A percentile compares a stretch with the other conserved stretches of the same genome.
Evolutionary conservation across 306 rosid genomes (phyloP).

Genomic region (Gillenia trifoliata): DNA sequence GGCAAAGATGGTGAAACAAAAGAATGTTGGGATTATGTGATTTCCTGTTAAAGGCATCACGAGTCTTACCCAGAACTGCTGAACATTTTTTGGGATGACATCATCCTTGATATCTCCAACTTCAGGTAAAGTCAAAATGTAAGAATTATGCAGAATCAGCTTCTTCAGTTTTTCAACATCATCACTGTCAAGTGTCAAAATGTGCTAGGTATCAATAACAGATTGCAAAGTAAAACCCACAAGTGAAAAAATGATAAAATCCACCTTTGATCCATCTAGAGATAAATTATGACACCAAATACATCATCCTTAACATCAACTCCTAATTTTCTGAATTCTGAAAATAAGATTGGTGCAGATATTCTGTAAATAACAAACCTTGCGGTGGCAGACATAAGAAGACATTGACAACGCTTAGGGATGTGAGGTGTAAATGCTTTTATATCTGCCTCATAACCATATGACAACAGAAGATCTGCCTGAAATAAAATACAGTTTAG

Average conservation of each 20-base stretch:
- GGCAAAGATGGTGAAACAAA: not conserved
- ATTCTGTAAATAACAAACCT: slow-evolving; percentile 47
- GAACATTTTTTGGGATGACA: slow-evolving; percentile 78
- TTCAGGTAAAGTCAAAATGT: slow-evolving; percentile 83
- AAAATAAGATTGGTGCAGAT: slow-evolving; percentile 1
- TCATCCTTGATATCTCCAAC: slow-evolving; percentile 74
- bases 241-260: not conserved
- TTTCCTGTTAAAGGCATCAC: not conserved
- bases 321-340: not conserved
- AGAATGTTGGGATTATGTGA: not conserved
- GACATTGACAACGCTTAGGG: slow-evolving; percentile 89
- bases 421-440: slow-evolving; percentile 71
- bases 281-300: not conserved
- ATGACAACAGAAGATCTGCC: slow-evolving; percentile 96
- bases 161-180: slow-evolving; percentile 95
- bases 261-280: not conserved
- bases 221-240: not conserved
- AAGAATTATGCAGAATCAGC: slow-evolving; percentile 84
- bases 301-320: slow-evolving; percentile 11
- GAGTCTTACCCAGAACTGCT: slow-evolving; percentile 80
- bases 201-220: not conserved
- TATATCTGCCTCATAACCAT: slow-evolving; percentile 84
- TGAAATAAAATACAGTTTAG: slow-evolving; percentile 36
- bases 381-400: slow-evolving; percentile 95
- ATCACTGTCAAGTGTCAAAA: slow-evolving; percentile 43